Evolutionary conservation across 2,329 filamentous ascomycete genomes (phyloP), one percentile per base, ranked within the genome.

Genomic region (Fusarium abutilonis): DNA sequence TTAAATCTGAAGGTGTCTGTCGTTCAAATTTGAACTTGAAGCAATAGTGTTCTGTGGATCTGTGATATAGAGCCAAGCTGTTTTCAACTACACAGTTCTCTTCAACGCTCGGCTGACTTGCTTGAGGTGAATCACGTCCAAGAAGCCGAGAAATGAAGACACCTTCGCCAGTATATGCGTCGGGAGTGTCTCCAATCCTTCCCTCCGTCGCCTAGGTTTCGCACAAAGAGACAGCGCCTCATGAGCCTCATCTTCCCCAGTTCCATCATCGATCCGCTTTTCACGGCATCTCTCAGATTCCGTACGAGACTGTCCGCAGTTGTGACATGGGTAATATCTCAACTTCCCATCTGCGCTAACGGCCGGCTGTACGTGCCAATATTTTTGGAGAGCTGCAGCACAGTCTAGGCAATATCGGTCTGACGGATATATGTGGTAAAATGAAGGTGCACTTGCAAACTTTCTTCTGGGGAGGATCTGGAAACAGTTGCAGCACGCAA

Each of bases 281-380:
- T 60, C 61, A 6, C 17, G 13, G 3, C 66, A 69, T 13, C 19
- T 65, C 8, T 32, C 43, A 14, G 66, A 67, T n/a, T 29, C 31
- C 7, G 60, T 69, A 13, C 38, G 36, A 45, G 46, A 59, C 10
- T 44, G 29, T 9, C 63, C 52, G 26, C 65, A 68, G 29, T 65
- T 67, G 38, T 63, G 60, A n/a, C 66, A 69, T 29, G 63, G 57
- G 36, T 67, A 68, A 15, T 69, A 69, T 9, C 4, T 28, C n/a
- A 69, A 7, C 19, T 28, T 60, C 1, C 19, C 9, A 6, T 15
- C 29, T 29, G 57, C 53, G 14, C 57, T 52, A 4, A 38, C 31
- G 6, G 53, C 29, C 9, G 46, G 13, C 15, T 23, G 11, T 32
- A 63, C 32, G 38, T 69, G 65, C 1, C 23, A 32, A 1, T 38